These are phyloP conservation scores for Prillingera fragicola DNA, from an alignment of 1,284 basidiomycete genomes.

Conservation along the genomic window DNA sequence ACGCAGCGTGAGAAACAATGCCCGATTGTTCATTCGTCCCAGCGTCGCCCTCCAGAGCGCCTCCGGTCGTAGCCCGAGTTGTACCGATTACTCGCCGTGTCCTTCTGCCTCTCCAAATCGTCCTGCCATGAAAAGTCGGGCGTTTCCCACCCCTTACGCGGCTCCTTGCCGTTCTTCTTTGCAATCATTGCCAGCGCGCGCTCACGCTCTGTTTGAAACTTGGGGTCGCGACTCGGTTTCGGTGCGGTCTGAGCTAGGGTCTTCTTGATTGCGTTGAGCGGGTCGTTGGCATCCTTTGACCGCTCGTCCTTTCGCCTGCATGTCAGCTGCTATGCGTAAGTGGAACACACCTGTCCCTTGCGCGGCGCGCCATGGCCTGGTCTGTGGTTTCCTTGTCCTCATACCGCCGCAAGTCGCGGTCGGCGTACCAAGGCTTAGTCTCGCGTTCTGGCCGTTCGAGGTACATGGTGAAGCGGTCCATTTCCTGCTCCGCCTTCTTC, in stretches of 20 bases:
- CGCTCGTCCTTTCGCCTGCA: conserved; percentile 42
- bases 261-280: conserved; percentile 37
- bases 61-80: background rate
- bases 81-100: conserved; percentile 32
- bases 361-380: conserved; percentile 37
- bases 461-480: conserved; percentile 47
- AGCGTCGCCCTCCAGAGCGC: background rate
- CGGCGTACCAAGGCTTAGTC: conserved; percentile 49
- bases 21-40: background rate
- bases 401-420: conserved; percentile 37
- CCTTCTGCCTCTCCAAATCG: conserved; percentile 38
- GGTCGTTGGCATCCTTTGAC: conserved; percentile 38
- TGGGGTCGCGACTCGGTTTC: background rate
- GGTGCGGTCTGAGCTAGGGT: conserved; percentile 5
- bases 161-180: conserved; percentile 18
- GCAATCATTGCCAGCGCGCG: conserved; percentile 44
- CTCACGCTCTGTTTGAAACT: conserved; percentile 37
- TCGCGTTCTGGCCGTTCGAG: conserved; percentile 46
- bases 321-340: conserved; percentile 3
- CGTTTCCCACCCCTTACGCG: conserved; percentile 24
- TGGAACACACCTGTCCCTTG: conserved; percentile 32
- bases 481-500: conserved; percentile 37
- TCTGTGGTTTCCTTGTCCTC: conserved; percentile 44
- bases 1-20: background rate
- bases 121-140: conserved; percentile 35